Percentiles rank a stretch among this genome's conserved stretches.
These are phyloP conservation scores for Lippia alba DNA, from an alignment of 305 asterid genomes.

Conservation along the genomic window DNA sequence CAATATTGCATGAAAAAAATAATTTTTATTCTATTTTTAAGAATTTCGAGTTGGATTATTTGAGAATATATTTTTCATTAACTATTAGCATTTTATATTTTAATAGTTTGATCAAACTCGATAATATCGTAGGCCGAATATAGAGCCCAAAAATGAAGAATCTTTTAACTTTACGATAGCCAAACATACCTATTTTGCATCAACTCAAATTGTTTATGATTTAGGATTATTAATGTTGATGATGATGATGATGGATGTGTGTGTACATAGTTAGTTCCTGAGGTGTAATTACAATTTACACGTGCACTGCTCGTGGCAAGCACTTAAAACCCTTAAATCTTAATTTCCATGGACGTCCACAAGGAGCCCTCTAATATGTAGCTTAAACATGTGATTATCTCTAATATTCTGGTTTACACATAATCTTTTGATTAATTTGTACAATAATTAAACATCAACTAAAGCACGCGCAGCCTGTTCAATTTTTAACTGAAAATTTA, in stretches of 20 bases:
- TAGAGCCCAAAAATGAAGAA: too few species aligned
- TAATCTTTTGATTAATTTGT: not conserved
- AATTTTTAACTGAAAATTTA: conserved; percentile 11
- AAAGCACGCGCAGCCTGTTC: conserved; percentile 28
- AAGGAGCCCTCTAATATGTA: not conserved
- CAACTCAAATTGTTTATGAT: not conserved
- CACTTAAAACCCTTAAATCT: conserved; percentile 17
- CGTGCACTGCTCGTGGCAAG: conserved; percentile 36
- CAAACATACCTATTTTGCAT: conserved; percentile 1
- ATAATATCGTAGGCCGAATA: too few species aligned
- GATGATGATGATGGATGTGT: not conserved
- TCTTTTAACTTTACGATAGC: not conserved
- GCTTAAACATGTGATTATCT: not conserved
- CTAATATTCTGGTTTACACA: not conserved
- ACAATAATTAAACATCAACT: conserved; percentile 14
- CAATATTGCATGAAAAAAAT: too few species aligned
- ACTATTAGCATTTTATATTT: too few species aligned
- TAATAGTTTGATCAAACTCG: too few species aligned
- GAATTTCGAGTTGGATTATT: too few species aligned
- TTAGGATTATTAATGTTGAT: not conserved
- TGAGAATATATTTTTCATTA: too few species aligned
- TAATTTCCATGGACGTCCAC: conserved; percentile 13
- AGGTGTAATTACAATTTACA: conserved; percentile 23
- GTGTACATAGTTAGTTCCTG: not conserved
- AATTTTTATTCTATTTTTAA: too few species aligned